A percentile compares a stretch with the other conserved stretches of the same genome.
These are phyloP conservation scores for Mycena vitilis DNA, from an alignment of 768 basidiomycete species.

Conservation along the genomic window DNA sequence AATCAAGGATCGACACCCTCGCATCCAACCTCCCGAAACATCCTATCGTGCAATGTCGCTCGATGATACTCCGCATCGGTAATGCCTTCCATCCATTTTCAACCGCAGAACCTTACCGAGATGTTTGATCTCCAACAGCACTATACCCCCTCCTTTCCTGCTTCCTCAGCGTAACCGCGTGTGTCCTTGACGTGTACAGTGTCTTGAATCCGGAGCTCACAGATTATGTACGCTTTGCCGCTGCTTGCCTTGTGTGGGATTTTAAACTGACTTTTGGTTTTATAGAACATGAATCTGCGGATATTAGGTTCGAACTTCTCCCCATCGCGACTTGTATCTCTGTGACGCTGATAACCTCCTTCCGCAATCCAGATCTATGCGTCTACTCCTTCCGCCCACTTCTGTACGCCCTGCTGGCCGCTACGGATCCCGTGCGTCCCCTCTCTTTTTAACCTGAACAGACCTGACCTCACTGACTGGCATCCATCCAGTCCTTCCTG, in stretches of 20 bases:
- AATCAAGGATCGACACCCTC: not conserved
- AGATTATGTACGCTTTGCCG: not conserved
- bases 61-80: constrained; percentile 7
- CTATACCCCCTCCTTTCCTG: constrained; percentile 9
- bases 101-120: no score
- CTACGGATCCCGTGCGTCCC: not conserved
- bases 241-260: not conserved
- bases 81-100: not conserved
- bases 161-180: constrained; percentile 4
- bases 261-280: not conserved
- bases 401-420: not conserved
- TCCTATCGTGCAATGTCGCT: not conserved
- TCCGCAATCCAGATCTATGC: not conserved
- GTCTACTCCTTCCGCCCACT: not conserved
- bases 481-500: not conserved
- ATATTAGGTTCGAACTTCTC: not conserved
- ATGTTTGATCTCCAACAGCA: not conserved
- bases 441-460: no score
- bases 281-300: not conserved
- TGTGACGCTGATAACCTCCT: not conserved
- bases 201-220: not conserved
- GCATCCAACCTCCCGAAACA: not conserved
- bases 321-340: not conserved
- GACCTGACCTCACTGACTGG: no score
- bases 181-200: not conserved